Percentiles rank a stretch among this genome's conserved stretches.
Conservation (phyloP, 352 stramenopile species). For the Phytophthora pini region DNA sequence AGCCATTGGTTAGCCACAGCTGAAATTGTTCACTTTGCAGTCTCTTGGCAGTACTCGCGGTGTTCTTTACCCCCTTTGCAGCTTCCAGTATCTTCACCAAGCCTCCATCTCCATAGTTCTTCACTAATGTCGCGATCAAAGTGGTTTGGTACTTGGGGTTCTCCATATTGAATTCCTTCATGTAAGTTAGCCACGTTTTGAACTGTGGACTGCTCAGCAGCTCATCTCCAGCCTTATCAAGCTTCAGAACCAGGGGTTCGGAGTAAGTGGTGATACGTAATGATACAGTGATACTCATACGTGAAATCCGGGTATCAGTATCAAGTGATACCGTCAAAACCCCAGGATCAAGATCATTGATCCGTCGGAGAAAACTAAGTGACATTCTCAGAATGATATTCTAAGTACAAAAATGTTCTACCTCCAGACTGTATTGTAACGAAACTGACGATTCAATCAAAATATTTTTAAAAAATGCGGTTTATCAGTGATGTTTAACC, state of each 20-base stretch:
- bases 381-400: no score
- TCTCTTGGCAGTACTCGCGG: not conserved
- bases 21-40: not conserved
- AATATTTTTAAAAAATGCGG: no score
- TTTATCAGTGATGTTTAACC: no score
- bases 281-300: no score
- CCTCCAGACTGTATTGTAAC: no score
- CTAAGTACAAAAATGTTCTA: no score
- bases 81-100: not conserved
- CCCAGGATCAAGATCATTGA: no score
- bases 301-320: no score
- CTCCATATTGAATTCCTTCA: not conserved
- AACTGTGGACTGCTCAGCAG: not conserved
- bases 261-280: no score
- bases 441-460: no score
- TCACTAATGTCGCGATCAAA: not conserved
- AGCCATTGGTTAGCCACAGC: not conserved
- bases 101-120: not conserved
- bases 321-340: no score
- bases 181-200: not conserved
- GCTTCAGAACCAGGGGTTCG: not conserved
- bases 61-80: not conserved
- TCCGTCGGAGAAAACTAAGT: no score
- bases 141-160: constrained; percentile 1
- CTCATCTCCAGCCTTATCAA: not conserved